Evolutionary conservation across 768 basidiomycete species (phyloP).

Genomic region (Tephrocybe sp.): DNA sequence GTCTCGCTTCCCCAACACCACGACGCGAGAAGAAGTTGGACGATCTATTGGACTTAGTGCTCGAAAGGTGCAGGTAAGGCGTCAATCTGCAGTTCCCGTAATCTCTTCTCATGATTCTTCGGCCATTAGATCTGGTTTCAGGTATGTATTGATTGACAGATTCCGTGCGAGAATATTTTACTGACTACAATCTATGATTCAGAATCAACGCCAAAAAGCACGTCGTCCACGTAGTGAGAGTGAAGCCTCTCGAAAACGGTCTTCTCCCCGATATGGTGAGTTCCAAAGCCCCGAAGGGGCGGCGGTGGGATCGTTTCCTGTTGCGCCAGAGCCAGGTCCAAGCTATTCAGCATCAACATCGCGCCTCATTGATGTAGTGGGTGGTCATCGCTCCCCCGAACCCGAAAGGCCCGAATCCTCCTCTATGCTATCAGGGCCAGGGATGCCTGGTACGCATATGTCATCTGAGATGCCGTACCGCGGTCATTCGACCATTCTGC

Average conservation of each 20-base stretch:
- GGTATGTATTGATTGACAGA: conserved; percentile 34
- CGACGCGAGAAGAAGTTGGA: conserved; percentile 85
- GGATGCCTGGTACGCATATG: conserved; percentile 41
- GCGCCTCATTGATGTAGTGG: conserved; percentile 4
- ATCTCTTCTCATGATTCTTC: conserved; percentile 10
- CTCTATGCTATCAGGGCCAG: conserved; percentile 50
- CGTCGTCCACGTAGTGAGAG: conserved; percentile 68
- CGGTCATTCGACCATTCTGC: conserved; percentile 2
- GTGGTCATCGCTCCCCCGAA: conserved; percentile 25
- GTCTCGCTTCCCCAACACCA: conserved; percentile 89
- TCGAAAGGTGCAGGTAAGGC: conserved; percentile 81
- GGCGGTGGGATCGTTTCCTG: conserved; percentile 15
- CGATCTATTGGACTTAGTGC: conserved; percentile 86
- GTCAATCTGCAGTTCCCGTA: conserved; percentile 9
- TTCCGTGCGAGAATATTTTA: conserved; percentile 16
- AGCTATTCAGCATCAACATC: conserved; percentile 7
- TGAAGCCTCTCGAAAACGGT: conserved; percentile 46
- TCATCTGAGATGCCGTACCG: conserved; percentile 5
- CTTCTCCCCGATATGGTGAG: conserved; percentile 62
- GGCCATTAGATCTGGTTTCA: conserved; percentile 82
- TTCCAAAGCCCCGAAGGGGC: conserved; percentile 45
- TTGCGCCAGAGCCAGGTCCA: conserved; percentile 8
- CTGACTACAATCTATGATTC: conserved; percentile 16
- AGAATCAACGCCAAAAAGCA: conserved; percentile 90
- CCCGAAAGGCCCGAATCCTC: conserved; percentile 31